These are phyloP conservation scores for Penicillium concentricum DNA, from an alignment of 2,329 filamentous ascomycete species.

Conservation along the genomic window DNA sequence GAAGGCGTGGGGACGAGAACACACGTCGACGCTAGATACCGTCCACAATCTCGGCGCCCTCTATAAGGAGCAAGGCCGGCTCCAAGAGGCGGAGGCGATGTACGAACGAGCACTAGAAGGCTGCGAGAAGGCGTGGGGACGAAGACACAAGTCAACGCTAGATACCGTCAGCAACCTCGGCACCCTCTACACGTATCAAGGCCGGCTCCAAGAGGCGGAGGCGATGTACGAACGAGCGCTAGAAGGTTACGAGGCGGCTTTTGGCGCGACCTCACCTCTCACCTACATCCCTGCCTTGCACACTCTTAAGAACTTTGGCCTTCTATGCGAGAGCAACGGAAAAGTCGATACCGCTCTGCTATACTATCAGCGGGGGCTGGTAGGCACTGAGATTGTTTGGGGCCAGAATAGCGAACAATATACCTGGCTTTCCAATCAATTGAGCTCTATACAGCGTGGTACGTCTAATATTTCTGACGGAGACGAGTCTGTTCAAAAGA, in stretches of 20 bases:
- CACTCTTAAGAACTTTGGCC: not conserved
- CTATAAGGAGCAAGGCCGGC: not conserved
- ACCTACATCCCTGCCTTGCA: not conserved
- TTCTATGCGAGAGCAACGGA: not conserved
- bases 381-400: not conserved
- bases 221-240: not conserved
- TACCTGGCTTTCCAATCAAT: not conserved
- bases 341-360: not conserved
- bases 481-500: too few relatives aligned
- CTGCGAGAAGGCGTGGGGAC: not conserved
- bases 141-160: too few relatives aligned
- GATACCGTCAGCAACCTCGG: slow-evolving; percentile 1
- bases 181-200: not conserved
- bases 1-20: not conserved
- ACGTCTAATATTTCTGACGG: too few relatives aligned
- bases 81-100: slow-evolving; percentile 2
- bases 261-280: not conserved
- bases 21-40: not conserved
- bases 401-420: not conserved
- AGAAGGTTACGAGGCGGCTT: too few relatives aligned
- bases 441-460: too few relatives aligned
- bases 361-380: not conserved
- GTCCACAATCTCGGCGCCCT: not conserved
- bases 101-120: not conserved
- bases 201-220: not conserved